Conservation (phyloP, 2,329 filamentous ascomycete genomes). For the Teratosphaeria gauchensis region DNA sequence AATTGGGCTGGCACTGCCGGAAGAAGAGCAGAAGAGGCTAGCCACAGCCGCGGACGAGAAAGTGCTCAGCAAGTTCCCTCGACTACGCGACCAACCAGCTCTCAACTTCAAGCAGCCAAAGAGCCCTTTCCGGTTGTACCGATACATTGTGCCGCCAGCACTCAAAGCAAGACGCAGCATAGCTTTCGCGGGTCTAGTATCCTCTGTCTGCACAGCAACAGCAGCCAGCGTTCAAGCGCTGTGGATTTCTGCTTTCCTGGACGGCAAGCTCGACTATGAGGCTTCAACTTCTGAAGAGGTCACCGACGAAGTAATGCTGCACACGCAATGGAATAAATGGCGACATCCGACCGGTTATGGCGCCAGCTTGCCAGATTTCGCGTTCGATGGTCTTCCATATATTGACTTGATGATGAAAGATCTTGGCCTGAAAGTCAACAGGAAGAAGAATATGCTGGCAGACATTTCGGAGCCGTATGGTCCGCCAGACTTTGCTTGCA, state of each 20-base stretch:
- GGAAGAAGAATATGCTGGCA: conserved; percentile 42
- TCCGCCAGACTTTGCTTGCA: conserved; percentile 46
- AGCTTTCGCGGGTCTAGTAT: conserved; percentile 32
- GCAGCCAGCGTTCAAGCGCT: conserved; percentile 31
- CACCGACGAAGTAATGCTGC: conserved; percentile 41
- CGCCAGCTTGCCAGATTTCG: conserved; percentile 54
- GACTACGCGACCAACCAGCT: conserved; percentile 32
- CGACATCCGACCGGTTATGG: conserved; percentile 60
- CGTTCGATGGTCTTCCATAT: conserved; percentile 69
- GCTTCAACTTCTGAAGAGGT: conserved; percentile 26
- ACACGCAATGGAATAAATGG: conserved; percentile 60
- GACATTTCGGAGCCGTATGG: conserved; percentile 51
- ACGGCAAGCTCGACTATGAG: conserved; percentile 30
- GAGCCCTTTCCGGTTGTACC: conserved; percentile 29
- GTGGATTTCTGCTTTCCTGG: conserved; percentile 41
- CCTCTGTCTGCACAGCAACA: conserved; percentile 28
- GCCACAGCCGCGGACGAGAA: conserved; percentile 38
- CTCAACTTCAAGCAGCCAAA: conserved; percentile 8
- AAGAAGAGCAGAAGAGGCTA: not conserved
- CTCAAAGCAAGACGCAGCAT: conserved; percentile 25
- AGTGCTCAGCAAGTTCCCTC: conserved; percentile 45
- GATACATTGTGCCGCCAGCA: conserved; percentile 34
- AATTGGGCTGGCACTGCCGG: not conserved
- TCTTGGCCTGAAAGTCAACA: conserved; percentile 48
- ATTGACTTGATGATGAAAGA: conserved; percentile 59